Base-by-base conservation (phyloP, 768 basidiomycete species). In the Auriscalpium vulgare region DNA sequence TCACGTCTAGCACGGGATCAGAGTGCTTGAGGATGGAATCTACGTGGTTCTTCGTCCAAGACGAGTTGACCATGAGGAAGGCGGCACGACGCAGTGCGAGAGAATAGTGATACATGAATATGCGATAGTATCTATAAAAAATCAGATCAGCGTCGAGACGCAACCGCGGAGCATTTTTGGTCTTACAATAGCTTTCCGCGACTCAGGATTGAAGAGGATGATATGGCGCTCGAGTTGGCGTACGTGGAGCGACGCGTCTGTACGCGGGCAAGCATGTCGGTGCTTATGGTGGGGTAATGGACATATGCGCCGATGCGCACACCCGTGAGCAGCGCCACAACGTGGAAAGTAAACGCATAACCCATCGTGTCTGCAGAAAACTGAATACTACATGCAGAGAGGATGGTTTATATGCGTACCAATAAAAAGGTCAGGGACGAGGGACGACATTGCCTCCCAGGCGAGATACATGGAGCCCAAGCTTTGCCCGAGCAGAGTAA, bases 231-330 rank as follows among this genome's bases (percentile, higher is more conserved):
- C 3, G 76, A 71, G 63, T 89, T 91, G 19, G 86, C 88, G 60
- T 86, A 81, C 62, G 82, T 80, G 10, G 71, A 69, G 50, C 74
- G 70, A 10, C 87, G 77, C 1, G 75, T 74, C 51, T 74, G 71
- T 34, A 97, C 91, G 37, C 95, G 84, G 51, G 78, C 76, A 37
- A 98, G 78, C 97, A 98, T 98, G 61, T 93, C 85, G 8, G 87
- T 88, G 66, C 91, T 93, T 66, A 99, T 95, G 8, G 91, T 97
- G 1, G 97, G 97, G 66, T 97, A 99, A 69, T 99, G 97, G 10
- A 93, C 83, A 63, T 98, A 99, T 34, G 93, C 88, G 9, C 88
- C 93, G 21, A 95, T 78, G 2, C 89, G 85, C 43, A 91, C 77
- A 14, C 75, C 67, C 14, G 81, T 78, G 2, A 95, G 65, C 51